Evolutionary conservation across 2,329 filamentous ascomycete genomes (phyloP), one percentile per base, ranked within the genome.

Genomic region (Aspergillus sp.): DNA sequence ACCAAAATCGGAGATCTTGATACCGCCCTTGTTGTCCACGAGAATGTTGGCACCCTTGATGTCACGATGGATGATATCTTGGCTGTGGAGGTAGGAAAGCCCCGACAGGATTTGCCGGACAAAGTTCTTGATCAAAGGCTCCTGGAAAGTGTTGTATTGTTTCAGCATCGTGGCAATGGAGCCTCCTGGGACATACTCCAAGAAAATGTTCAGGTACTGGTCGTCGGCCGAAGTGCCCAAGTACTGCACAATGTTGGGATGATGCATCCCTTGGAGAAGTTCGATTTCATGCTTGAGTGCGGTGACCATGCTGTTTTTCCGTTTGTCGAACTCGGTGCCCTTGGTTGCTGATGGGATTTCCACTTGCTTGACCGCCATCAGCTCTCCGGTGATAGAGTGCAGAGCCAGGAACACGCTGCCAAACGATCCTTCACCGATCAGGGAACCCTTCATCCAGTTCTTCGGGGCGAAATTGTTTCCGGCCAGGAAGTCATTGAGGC

Each of bases 1-100:
- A 73, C 95, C 95, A 69, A 99, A 99, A 82, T 99, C 95, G 9
- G 94, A 98, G 66, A 99, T 99, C 80, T 99, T 99, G 79, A 99
- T 96, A 7, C 91, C 94, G 59, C 95, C 95, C 78, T 98, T 97
- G 82, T 98, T 98, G 80, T 99, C 95, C 58, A 99, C 95, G 5
- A 99, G 87, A 67, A 99, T 96, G 73, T 99, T 99, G 75, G 95
- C 95, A 52, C 95, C 95, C 81, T 99, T 99, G 84, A 99, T 98
- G 73, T 99, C 95, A 61, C 95, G 90, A 75, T 99, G 95, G 69
- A 99, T 98, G 72, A 99, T 99, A 73, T 97, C 95, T 65, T 89
- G 87, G 72, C 89, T 90, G 79, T 99, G 95, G 16, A 99, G 86
- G 74, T 98, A 99, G 3, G 91, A 93, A 31, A 99, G 84, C 51